Percentiles rank a stretch among this genome's conserved stretches.
These are phyloP conservation scores for Scolecobasidium constrictum DNA, from an alignment of 2,329 filamentous ascomycete genomes.

Conservation along the genomic window DNA sequence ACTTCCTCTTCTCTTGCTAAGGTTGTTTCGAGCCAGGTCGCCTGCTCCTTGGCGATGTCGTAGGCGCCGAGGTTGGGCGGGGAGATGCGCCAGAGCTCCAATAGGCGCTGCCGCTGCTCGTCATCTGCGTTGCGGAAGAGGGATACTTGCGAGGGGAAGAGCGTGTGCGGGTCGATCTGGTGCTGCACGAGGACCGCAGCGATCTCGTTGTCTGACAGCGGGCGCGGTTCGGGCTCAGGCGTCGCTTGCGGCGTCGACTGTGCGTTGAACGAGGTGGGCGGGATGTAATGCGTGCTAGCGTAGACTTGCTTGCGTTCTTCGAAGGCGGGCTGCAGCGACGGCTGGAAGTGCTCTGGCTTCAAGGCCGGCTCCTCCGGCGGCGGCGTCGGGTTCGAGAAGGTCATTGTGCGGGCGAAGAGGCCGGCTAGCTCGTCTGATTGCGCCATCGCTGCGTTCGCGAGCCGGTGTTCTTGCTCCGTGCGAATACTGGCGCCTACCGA, in stretches of 20 bases:
- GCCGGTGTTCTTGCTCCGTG: conserved; percentile 17
- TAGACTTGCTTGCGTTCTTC: conserved; percentile 43
- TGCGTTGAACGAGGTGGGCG: conserved; percentile 23
- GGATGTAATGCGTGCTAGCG: conserved; percentile 75
- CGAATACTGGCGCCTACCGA: conserved; percentile 32
- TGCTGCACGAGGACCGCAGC: conserved; percentile 52
- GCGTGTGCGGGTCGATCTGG: conserved; percentile 56
- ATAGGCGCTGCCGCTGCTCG: conserved; percentile 60
- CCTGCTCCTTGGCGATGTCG: conserved; percentile 46
- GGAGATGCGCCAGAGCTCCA: conserved; percentile 78
- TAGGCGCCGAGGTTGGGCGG: conserved; percentile 50
- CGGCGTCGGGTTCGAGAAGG: conserved; percentile 17
- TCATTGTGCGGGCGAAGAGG: conserved; percentile 69
- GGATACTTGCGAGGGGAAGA: conserved; percentile 65
- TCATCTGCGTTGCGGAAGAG: conserved; percentile 68
- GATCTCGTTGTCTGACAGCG: conserved; percentile 28
- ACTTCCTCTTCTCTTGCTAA: conserved; percentile 44
- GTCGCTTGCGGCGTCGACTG: conserved; percentile 17
- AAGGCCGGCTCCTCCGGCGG: conserved; percentile 15
- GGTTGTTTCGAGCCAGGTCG: conserved; percentile 44
- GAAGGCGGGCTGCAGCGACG: neutral
- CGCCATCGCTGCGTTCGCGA: conserved; percentile 39
- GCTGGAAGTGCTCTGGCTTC: conserved; percentile 14
- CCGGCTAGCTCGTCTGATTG: conserved; percentile 72
- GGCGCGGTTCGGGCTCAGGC: conserved; percentile 18